Evolutionary conservation across 306 rosid species (phyloP), one percentile per base, ranked within the genome.

Genomic region (Cicer yamashitae): DNA sequence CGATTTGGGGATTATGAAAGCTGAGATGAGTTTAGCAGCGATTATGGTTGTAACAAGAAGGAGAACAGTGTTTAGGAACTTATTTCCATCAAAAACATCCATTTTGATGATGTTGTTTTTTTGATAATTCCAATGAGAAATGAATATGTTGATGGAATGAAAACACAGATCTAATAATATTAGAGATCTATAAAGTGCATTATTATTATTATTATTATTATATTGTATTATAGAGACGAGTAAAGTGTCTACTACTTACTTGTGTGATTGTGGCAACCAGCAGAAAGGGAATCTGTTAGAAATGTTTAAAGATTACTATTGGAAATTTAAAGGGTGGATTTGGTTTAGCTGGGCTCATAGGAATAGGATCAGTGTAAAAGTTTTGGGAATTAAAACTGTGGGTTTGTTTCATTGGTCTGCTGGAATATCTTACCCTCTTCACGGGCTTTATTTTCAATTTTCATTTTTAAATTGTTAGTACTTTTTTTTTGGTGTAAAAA

Each of bases 11-110:
- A 86, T 25, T 6, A 91, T 60, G 41, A 90, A 83, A 6, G 68
- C 60, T 5, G 87, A 83, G 61, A 94, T 84, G 9, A 94, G 81
- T 70, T 84, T 88, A 7, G 93, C 93, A 43, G 85, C 87, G 6
- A 89, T 57, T 1, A 92, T 59, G 45, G 99, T 90, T 54, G 87
- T 91, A 66, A 86, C 63, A 7, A 94, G 64, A 39, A 92, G 91
- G 44, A 92, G 46, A 9, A 82, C 84, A 61, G 88, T 83, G 66
- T 75, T 92, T 37, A 87, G 57, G 52, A 78, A 17, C 47, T 71
- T 81, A 51, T 41, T 75, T 11, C 68, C 77, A 10, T 81, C 85
- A 15, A 81, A 78, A 38, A 81, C 3, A 5, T 84, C 83, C 88
- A 68, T 77, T 25, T 13, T 11, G n/a, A 7, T 62, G 44, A 39